A percentile compares a stretch with the other conserved stretches of the same genome.
phyloP scores from a whole-genome alignment of 139 green algal genomes.

The Limnomonas spitsbergensis region DNA sequence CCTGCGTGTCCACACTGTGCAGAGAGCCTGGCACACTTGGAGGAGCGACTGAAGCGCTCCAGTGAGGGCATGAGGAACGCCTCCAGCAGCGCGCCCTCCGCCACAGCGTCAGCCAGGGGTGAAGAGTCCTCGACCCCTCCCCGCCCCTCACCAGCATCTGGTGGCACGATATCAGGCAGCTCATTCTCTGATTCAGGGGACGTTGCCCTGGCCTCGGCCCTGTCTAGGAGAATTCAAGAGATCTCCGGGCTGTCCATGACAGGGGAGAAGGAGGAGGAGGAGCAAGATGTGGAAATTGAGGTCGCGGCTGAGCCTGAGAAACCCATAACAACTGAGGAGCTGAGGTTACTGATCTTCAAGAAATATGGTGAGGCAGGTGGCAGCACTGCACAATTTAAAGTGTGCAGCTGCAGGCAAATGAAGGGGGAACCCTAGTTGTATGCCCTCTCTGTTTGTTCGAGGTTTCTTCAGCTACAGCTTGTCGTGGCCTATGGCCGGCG shows the following conservation, averaged over 20 bases:
- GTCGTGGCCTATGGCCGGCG: too few relatives aligned
- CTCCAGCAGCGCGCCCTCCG: too few relatives aligned
- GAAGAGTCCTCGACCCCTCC: too few relatives aligned
- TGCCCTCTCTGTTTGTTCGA: background rate
- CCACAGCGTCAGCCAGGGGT: background rate
- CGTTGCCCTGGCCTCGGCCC: constrained; percentile 31
- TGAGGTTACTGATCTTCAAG: constrained; percentile 37
- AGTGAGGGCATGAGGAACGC: too few relatives aligned
- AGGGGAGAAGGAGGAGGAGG: constrained; percentile 32
- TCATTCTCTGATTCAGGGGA: constrained; percentile 47
- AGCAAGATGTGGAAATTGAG: constrained; percentile 3
- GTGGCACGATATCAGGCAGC: background rate
- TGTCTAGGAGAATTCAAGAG: constrained; percentile 31
- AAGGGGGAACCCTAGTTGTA: too few relatives aligned
- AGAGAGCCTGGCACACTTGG: background rate
- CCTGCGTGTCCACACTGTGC: too few relatives aligned
- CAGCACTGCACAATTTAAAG: too few relatives aligned
- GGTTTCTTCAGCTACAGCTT: background rate
- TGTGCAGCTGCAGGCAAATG: too few relatives aligned
- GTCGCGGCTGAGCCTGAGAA: too few relatives aligned
- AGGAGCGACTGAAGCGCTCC: background rate
- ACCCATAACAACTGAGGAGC: constrained; percentile 31
- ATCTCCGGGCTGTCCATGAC: constrained; percentile 24
- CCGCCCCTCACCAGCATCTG: too few relatives aligned
- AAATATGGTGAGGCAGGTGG: constrained; percentile 44